Conservation (phyloP, 352 stramenopile genomes). For the Thraustotheca clavata region DNA sequence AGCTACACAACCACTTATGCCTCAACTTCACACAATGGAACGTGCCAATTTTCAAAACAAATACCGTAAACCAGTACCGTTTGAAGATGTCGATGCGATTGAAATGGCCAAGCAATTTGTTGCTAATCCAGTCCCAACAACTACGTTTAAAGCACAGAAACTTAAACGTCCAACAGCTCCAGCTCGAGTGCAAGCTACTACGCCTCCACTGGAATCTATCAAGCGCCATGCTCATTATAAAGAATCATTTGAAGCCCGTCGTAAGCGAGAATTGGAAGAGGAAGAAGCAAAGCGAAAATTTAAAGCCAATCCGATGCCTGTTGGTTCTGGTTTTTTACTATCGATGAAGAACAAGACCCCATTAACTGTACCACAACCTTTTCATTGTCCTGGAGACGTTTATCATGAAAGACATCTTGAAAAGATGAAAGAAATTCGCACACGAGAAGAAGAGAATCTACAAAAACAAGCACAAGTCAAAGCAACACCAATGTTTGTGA, state of each 20-base stretch:
- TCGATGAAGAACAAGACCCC: conserved; percentile 1
- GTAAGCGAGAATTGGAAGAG: not conserved
- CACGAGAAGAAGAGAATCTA: not conserved
- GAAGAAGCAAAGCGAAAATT: not conserved
- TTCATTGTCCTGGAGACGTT: conserved; percentile 7
- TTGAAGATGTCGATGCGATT: conserved; percentile 2
- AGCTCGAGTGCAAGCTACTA: not conserved
- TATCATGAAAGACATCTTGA: conserved; percentile 6
- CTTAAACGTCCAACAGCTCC: not conserved
- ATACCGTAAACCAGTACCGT: not conserved
- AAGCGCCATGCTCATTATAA: conserved; percentile 2
- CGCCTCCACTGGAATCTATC: not conserved
- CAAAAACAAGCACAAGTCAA: not conserved
- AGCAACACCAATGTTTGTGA: conserved; percentile 7
- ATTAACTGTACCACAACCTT: not conserved
- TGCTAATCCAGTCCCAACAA: not conserved
- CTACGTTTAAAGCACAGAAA: not conserved
- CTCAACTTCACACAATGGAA: not conserved
- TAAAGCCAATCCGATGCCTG: conserved; percentile 8
- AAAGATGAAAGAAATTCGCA: not conserved
- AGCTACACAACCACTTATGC: not conserved
- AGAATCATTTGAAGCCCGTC: not conserved
- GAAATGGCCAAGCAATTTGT: conserved; percentile 16
- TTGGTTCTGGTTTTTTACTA: not conserved
- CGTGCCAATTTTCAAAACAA: not conserved